Conservation (phyloP, 2,329 filamentous ascomycete genomes). For the Ceratocystis diversiconidia region DNA sequence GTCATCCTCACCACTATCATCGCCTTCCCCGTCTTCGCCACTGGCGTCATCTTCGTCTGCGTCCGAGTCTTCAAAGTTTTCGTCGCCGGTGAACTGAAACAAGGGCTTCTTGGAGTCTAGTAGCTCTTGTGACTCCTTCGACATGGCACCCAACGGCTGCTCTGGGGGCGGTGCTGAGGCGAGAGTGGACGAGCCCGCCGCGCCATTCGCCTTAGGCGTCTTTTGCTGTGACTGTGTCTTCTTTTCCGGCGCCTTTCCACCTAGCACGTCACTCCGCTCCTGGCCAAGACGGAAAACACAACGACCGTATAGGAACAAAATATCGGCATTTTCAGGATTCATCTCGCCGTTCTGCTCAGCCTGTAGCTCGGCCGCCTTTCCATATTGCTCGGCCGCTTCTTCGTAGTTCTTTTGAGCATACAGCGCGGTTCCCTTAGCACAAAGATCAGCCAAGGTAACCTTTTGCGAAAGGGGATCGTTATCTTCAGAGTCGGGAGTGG, state of each 20-base stretch:
- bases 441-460: constrained; percentile 59
- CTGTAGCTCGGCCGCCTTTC: constrained; percentile 77
- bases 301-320: constrained; percentile 88
- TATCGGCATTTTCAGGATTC: constrained; percentile 76
- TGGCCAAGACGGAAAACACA: constrained; percentile 89
- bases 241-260: constrained; percentile 55
- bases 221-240: constrained; percentile 29
- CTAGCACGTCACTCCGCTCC: constrained; percentile 85
- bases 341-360: constrained; percentile 86
- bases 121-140: constrained; percentile 23
- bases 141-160: constrained; percentile 24
- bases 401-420: constrained; percentile 84
- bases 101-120: constrained; percentile 50
- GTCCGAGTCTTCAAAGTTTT: constrained; percentile 78
- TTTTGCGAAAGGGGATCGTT: constrained; percentile 17
- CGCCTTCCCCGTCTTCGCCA: constrained; percentile 32
- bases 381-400: constrained; percentile 74
- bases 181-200: constrained; percentile 25
- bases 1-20: constrained; percentile 45
- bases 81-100: constrained; percentile 88
- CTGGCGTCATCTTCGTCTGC: constrained; percentile 44
- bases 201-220: constrained; percentile 23
- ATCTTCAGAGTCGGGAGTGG: constrained; percentile 14
- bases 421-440: constrained; percentile 65
- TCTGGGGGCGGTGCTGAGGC: constrained; percentile 25